Evolutionary conservation across 495 filamentous ascomycete genomes (phyloP).

Genomic region (Penicillium daleae): DNA sequence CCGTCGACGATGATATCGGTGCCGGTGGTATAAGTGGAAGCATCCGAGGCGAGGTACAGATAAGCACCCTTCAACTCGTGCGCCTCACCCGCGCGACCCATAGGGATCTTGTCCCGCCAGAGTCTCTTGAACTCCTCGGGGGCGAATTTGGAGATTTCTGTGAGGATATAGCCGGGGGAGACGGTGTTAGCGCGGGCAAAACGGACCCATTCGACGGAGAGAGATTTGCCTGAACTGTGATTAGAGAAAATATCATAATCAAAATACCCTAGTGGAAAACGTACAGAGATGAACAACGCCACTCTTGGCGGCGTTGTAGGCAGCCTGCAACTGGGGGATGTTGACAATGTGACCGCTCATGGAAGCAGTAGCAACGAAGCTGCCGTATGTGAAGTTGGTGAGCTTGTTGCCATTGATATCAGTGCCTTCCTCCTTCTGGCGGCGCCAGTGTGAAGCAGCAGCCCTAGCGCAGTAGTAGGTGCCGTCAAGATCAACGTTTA

Average conservation of each 20-base stretch:
- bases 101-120: conserved; percentile 81
- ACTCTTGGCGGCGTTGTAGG: conserved; percentile 89
- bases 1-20: conserved; percentile 75
- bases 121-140: conserved; percentile 69
- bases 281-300: conserved; percentile 82
- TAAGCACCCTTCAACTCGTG: conserved; percentile 87
- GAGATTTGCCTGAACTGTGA: conserved; percentile 57
- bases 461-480: conserved; percentile 81
- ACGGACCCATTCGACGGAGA: conserved; percentile 85
- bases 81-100: conserved; percentile 62
- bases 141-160: conserved; percentile 78
- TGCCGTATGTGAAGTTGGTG: conserved; percentile 67
- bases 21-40: conserved; percentile 81
- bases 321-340: conserved; percentile 80
- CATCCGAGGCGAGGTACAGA: conserved; percentile 85
- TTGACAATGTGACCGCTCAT: conserved; percentile 90
- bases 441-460: conserved; percentile 71
- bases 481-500: conserved; percentile 78
- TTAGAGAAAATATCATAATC: conserved; percentile 11
- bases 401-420: conserved; percentile 68
- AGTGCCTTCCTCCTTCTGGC: conserved; percentile 67
- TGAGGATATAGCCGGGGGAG: conserved; percentile 86
- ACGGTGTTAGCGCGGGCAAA: conserved; percentile 84
- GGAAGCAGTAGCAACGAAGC: conserved; percentile 77
- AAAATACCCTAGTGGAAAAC: too few relatives aligned